Evolutionary conservation across 305 asterid genomes (phyloP), one percentile per base, ranked within the genome.

Genomic region (Fraxinus baroniana): DNA sequence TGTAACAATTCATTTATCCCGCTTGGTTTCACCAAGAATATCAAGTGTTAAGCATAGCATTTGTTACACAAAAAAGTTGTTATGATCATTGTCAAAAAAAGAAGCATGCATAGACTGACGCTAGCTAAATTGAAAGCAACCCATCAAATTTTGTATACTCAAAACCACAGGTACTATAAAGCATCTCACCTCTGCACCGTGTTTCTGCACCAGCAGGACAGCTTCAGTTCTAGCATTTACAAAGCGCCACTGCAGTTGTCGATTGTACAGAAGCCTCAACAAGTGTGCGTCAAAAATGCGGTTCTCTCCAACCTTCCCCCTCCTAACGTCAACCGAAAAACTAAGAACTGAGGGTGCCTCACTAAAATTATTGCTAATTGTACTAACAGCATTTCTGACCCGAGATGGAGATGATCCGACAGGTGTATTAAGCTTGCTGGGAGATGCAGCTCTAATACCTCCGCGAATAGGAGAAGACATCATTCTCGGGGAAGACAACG

Each of bases 281-380:
- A 91, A 64, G 80, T 92, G 98, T 72, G 98, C 99, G 80, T 94
- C 98, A 6, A 93, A 85, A 68, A 92, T 92, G 85, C 88, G 85
- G 83, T 90, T 91, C 89, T 93, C 98, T 85, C 97, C 99, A 39
- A 92, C 96, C 89, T 93, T 94, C 70, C 97, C 97, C 87, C 98
- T 93, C 90, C 93, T 86, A 79, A 92, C 93, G 88, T 94, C 99
- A 76, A 92, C 98, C 62, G 97, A 94, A 88, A 87, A 94, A 85
- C 98, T 94, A 88, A 93, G 98, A 74, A 93, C 97, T 1, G 98
- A 96, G 71, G 99, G 98, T 12, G 98, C 88, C 85, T 92, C 98
- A 62, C 79, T 80, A 79, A 88, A 87, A 85, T 85, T 91, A 89
- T 84, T 90, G 86, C 86, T 92, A 60, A 93, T 93, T 81, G 92